Conservation (phyloP, 768 basidiomycete genomes). For the Lactarius trivialis region DNA sequence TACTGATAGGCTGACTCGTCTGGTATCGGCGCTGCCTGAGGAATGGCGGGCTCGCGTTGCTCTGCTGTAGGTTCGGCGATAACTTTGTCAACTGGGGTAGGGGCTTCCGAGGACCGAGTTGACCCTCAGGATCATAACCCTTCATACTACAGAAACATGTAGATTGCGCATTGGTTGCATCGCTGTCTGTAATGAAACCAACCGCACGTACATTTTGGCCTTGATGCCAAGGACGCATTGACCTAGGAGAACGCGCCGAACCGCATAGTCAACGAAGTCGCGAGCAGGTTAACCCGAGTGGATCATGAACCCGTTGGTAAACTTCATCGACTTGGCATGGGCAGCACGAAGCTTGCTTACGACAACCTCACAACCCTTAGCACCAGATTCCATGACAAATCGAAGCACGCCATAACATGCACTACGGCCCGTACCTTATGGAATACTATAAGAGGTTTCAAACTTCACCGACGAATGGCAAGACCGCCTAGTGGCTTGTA, state of each 20-base stretch:
- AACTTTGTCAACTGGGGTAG: conserved; percentile 92
- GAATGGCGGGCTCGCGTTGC: conserved; percentile 60
- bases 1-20: conserved; percentile 37
- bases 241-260: conserved; percentile 94
- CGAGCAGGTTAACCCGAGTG: conserved; percentile 96
- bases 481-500: conserved; percentile 99
- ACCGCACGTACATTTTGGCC: conserved; percentile 82
- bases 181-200: background rate
- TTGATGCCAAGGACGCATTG: conserved; percentile 99
- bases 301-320: conserved; percentile 99
- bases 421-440: conserved; percentile 33
- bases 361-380: conserved; percentile 99
- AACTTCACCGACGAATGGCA: conserved; percentile 87
- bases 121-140: conserved; percentile 88
- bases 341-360: conserved; percentile 99
- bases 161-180: conserved; percentile 9
- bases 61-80: conserved; percentile 87
- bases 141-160: conserved; percentile 69
- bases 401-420: conserved; percentile 99
- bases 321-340: conserved; percentile 99
- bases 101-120: conserved; percentile 82
- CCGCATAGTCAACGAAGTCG: conserved; percentile 96
- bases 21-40: conserved; percentile 44
- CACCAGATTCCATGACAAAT: conserved; percentile 99
- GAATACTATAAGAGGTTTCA: background rate